phyloP scores from a whole-genome alignment of 2,329 filamentous ascomycete species.

The Rosellinia necatrix region DNA sequence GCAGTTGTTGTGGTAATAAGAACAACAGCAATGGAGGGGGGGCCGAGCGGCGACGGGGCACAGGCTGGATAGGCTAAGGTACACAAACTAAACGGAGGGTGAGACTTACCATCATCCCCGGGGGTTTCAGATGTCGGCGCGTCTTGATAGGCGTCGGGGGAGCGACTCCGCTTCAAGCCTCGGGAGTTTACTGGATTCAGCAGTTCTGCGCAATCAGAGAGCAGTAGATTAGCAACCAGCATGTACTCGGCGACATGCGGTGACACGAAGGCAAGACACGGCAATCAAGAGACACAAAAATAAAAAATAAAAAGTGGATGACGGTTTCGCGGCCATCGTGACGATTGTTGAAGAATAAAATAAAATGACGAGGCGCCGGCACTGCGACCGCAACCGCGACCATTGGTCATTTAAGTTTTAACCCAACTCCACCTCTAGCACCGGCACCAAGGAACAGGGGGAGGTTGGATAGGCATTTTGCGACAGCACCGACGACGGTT shows the following conservation, averaged over 20 bases:
- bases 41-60: conserved; percentile 12
- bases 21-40: no score
- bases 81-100: conserved; percentile 40
- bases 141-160: conserved; percentile 69
- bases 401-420: not conserved
- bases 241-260: conserved; percentile 29
- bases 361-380: conserved; percentile 5
- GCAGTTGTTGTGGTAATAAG: not conserved
- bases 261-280: conserved; percentile 27
- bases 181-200: conserved; percentile 59
- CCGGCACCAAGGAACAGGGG: conserved; percentile 1
- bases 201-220: conserved; percentile 49
- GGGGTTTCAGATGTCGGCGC: conserved; percentile 56
- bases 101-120: conserved; percentile 76
- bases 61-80: conserved; percentile 32
- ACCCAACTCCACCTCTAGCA: not conserved
- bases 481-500: conserved; percentile 32
- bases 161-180: conserved; percentile 79
- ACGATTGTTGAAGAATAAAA: conserved; percentile 17
- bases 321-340: conserved; percentile 31
- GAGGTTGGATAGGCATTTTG: conserved; percentile 18
- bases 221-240: conserved; percentile 32
- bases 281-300: conserved; percentile 30
- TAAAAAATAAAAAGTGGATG: conserved; percentile 28
- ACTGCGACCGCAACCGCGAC: not conserved